phyloP scores from a whole-genome alignment of 768 basidiomycete species.

The Boletus edulis region DNA sequence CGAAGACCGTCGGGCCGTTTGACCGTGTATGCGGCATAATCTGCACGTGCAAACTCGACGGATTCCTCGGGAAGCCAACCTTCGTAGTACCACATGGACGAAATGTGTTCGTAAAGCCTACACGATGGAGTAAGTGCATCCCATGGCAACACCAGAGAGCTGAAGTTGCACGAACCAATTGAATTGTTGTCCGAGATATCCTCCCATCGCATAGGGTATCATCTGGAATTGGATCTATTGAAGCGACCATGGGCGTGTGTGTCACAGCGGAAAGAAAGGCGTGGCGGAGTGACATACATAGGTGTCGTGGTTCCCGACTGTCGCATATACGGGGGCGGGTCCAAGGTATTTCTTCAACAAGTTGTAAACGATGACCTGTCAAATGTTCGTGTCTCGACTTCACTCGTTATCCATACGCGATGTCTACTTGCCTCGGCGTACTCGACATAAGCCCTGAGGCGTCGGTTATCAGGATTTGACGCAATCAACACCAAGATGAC shows the following conservation, averaged over 20 bases:
- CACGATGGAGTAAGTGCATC: background rate
- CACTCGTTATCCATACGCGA: background rate
- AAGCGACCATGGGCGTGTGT: background rate
- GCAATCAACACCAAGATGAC: background rate
- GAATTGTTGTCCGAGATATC: constrained; percentile 33
- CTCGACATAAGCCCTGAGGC: constrained; percentile 47
- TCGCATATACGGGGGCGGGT: constrained; percentile 62
- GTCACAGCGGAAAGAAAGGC: background rate
- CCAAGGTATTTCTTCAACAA: constrained; percentile 58
- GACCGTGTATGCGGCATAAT: constrained; percentile 32
- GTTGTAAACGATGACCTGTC: constrained; percentile 53
- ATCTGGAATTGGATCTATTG: constrained; percentile 27
- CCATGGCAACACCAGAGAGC: background rate
- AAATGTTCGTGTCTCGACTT: background rate
- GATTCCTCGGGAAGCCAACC: constrained; percentile 41
- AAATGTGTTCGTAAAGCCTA: constrained; percentile 49
- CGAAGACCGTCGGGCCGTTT: no score
- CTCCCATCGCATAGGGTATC: constrained; percentile 38
- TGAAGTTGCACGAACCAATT: constrained; percentile 34
- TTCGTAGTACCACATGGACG: constrained; percentile 43
- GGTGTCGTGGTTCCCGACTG: constrained; percentile 73
- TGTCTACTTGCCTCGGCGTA: constrained; percentile 50
- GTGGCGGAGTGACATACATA: constrained; percentile 39
- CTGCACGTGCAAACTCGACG: constrained; percentile 38
- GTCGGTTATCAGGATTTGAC: background rate